Percentiles rank a stretch among this genome's conserved stretches.
These are phyloP conservation scores for Suillus weaverae DNA, from an alignment of 768 basidiomycete genomes.

Conservation along the genomic window DNA sequence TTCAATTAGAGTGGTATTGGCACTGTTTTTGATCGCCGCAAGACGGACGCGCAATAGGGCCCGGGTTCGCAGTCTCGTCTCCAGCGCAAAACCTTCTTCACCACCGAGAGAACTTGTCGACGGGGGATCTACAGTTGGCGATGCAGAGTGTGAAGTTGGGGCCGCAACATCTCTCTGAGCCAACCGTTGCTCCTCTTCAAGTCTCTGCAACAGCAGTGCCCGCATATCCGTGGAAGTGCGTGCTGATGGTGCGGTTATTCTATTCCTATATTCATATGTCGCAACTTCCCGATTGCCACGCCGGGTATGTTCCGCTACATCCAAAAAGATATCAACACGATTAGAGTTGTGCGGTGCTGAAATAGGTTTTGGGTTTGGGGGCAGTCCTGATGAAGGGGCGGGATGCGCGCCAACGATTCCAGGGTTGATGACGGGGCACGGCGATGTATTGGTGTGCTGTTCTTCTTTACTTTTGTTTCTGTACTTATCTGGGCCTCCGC, in stretches of 20 bases:
- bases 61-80: constrained; percentile 47
- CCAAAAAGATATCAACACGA: not conserved
- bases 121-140: not conserved
- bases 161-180: constrained; percentile 18
- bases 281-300: constrained; percentile 6
- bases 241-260: not conserved
- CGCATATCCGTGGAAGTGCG: constrained; percentile 26
- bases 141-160: not conserved
- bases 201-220: constrained; percentile 40
- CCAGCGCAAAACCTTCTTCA: constrained; percentile 32
- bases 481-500: not conserved
- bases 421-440: not conserved
- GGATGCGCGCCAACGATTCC: constrained; percentile 1
- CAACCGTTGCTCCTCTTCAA: constrained; percentile 44
- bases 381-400: not conserved
- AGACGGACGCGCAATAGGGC: constrained; percentile 50
- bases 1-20: not conserved
- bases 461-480: constrained; percentile 6
- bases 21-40: constrained; percentile 41
- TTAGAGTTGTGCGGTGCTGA: constrained; percentile 2
- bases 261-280: not conserved
- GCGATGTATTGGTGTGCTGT: constrained; percentile 1
- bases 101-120: constrained; percentile 14
- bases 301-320: not conserved
- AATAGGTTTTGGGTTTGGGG: not conserved